Evolutionary conservation across 768 basidiomycete species (phyloP), one percentile per base, ranked within the genome.

Genomic region (Pleurotus tuoliensis): DNA sequence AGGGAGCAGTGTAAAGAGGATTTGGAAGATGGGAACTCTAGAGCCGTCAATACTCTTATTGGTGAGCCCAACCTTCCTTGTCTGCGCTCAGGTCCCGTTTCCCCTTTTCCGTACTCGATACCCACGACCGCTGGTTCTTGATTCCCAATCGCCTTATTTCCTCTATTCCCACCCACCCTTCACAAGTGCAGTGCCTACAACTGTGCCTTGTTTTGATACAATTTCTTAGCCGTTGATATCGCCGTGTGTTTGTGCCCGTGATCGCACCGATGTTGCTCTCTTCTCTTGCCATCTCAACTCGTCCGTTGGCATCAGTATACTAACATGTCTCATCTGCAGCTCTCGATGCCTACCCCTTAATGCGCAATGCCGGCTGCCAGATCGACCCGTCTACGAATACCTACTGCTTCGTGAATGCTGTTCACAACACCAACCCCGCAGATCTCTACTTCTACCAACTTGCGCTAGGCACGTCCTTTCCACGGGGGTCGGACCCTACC

Each of bases 351-450:
- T 95, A 85, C 66, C 59, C 71, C 39, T 58, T 90, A 49, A 83
- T 90, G 80, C 79, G 83, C 39, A 67, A 76, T 12, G 76, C 76
- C 0, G 88, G 78, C 5, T 94, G 92, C 65, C 73, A 81, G 20
- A 61, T 76, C 6, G 76, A 89, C 67, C 76, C 83, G 8, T 63
- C 73, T 3, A 78, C 82, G 27, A 78, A 85, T 62, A 69, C 82
- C 0, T 94, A 91, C 71, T 94, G 91, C 73, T 92, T 82, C 71
- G 52, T 90, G 54, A 76, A 84, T 58, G 88, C 91, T 12, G 79
- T 82, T 18, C 74, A 71, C 34, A 75, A 75, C 58, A 30, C 75
- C 2, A 82, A 83, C 56, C 82, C 87, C 0, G 79, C 83, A 18
- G 88, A 90, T 65, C 67, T 84, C n/a, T 90, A 85, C 73, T 82